phyloP scores from a whole-genome alignment of 163 green algal genomes.

The Scenedesmus sp. region DNA sequence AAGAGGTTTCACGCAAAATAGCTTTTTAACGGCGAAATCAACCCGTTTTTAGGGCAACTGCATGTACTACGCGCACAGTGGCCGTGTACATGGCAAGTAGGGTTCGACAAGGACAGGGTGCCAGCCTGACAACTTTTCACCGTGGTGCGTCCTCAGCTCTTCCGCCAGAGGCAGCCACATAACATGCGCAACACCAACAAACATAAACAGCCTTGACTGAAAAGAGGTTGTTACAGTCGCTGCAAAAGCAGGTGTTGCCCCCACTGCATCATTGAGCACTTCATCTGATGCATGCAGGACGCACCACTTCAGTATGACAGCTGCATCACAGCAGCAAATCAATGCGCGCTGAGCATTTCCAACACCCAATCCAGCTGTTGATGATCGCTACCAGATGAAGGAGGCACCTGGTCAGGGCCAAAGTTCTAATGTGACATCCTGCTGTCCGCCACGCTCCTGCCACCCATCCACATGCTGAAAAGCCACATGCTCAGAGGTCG shows the following conservation, averaged over 20 bases:
- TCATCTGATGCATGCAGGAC: slow-evolving; percentile 12
- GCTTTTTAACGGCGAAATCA: too few species aligned
- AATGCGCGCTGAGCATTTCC: not conserved
- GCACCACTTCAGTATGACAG: not conserved
- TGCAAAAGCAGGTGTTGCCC: slow-evolving; percentile 2
- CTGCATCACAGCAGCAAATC: slow-evolving; percentile 17
- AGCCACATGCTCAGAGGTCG: not conserved
- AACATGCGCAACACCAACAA: not conserved
- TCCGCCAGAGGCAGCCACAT: not conserved
- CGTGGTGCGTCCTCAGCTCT: not conserved
- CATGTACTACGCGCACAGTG: not conserved
- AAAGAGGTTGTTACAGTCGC: not conserved
- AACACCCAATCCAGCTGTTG: not conserved
- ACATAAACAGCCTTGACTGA: not conserved
- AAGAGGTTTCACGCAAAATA: not conserved
- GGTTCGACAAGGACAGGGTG: not conserved
- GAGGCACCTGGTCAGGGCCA: not conserved
- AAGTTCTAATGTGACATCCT: not conserved
- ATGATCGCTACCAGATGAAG: not conserved
- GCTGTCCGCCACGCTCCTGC: not conserved
- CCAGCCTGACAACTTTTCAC: not conserved
- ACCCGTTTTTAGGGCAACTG: not conserved
- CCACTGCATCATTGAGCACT: slow-evolving; percentile 16
- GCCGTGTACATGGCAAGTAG: not conserved
- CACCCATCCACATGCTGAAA: not conserved